A percentile compares a stretch with the other conserved stretches of the same genome.
These are phyloP conservation scores for Lipomyces orientalis DNA, from an alignment of 805 yeast species.

Conservation along the genomic window DNA sequence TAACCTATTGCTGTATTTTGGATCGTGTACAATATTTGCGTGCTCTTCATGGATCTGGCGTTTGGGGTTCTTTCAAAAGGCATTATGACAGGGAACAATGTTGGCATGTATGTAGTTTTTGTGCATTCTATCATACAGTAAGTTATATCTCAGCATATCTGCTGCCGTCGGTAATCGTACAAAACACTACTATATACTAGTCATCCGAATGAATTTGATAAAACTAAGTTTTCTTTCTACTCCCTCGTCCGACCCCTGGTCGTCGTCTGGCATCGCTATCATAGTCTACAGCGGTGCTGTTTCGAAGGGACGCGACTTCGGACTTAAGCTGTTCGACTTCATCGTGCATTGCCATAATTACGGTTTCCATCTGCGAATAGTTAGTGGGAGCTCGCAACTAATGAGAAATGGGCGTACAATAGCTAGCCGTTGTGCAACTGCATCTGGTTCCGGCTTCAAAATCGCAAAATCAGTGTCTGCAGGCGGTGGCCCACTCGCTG, in stretches of 20 bases:
- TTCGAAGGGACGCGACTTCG: conserved; percentile 8
- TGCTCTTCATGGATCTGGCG: neutral
- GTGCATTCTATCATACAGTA: neutral
- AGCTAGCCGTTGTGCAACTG: conserved; percentile 35
- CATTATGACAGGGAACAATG: neutral
- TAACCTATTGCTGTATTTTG: neutral
- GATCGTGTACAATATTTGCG: neutral
- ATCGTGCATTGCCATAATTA: conserved; percentile 38
- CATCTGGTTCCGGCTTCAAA: conserved; percentile 31
- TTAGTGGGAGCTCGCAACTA: neutral
- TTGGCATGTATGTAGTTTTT: neutral
- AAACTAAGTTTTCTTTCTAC: neutral
- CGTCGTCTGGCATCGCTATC: conserved; percentile 1
- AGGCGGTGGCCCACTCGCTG: conserved; percentile 24
- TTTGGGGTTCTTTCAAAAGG: neutral
- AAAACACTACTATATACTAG: neutral
- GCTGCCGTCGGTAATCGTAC: neutral
- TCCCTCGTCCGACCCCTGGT: neutral
- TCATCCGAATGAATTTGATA: neutral
- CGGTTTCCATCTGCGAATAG: conserved; percentile 35
- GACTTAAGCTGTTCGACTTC: conserved; percentile 27
- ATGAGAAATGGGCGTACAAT: conserved; percentile 23
- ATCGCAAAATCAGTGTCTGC: conserved; percentile 30
- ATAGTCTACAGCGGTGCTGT: neutral
- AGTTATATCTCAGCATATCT: neutral